Evolutionary conservation across 2,329 filamentous ascomycete genomes (phyloP), one percentile per base, ranked within the genome.

Genomic region (Aureobasidium leucospermi): DNA sequence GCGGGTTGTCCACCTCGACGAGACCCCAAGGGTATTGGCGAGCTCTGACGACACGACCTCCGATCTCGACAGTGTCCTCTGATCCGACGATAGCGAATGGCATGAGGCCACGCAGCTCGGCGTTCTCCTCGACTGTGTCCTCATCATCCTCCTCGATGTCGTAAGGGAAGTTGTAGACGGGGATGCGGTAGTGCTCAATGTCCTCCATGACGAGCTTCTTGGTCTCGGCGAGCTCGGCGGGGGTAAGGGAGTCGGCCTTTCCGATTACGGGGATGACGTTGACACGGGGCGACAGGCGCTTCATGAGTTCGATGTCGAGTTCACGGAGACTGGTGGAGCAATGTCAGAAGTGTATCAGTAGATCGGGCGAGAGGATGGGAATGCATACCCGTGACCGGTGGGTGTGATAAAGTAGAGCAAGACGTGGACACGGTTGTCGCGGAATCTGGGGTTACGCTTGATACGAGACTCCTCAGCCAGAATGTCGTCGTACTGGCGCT

Each of bases 141-240:
- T 99, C 94, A 67, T 99, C 94, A 69, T 99, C 94, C 81, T 99
- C 94, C 78, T 99, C 94, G 63, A 99, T 96, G 69, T 99, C 94
- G 80, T 99, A 99, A 52, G 94, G 94, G 82, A 99, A 99, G 84
- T 99, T 99, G 85, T 99, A 99, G 66, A 99, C 93, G 48, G 94
- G 94, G 68, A 99, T 99, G 73, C 94, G 89, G 81, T 99, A 99
- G 78, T 99, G 94, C 79, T 99, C 94, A 68, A 99, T 99, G 74
- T 99, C 94, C 81, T 99, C 94, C 94, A 99, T 99, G 72, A 99
- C 92, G 63, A 99, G 85, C 83, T 97, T 99, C 86, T 99, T 99
- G 67, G 93, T 97, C 78, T 99, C 94, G 67, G 94, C 94, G 65
- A 99, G 83, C 80, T 99, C 94, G 67, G 90, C 88, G 41, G 94